Evolutionary conservation across 345 rosid genomes (phyloP).

Genomic region (Luvunga scandens): DNA sequence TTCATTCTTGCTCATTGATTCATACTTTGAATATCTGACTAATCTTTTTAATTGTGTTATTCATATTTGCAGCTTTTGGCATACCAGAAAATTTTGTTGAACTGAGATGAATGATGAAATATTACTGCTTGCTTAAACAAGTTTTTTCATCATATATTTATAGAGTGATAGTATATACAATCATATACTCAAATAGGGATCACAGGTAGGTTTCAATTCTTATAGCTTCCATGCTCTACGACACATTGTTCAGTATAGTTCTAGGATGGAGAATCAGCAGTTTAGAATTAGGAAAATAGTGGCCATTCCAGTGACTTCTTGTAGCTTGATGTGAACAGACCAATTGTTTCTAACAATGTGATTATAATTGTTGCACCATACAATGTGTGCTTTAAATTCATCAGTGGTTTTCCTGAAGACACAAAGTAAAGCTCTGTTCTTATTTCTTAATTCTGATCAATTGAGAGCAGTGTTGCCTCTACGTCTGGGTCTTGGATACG

Average conservation of each 20-base stretch:
- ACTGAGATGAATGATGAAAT: background rate
- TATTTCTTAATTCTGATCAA: background rate
- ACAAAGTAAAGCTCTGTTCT: background rate
- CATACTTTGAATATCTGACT: too few species aligned
- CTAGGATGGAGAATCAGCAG: background rate
- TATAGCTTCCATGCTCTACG: conserved; percentile 1
- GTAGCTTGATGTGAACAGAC: background rate
- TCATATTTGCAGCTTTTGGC: conserved; percentile 36
- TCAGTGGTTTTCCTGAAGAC: background rate
- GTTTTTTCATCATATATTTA: background rate
- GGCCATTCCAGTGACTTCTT: background rate
- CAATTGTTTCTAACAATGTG: background rate
- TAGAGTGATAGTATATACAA: conserved; percentile 6
- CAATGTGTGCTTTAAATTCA: background rate
- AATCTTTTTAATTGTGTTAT: too few species aligned
- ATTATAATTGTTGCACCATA: background rate
- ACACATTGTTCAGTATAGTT: background rate
- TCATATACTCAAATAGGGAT: background rate
- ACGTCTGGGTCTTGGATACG: background rate
- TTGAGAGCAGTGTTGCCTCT: background rate
- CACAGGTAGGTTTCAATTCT: conserved; percentile 10
- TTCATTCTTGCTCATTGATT: background rate
- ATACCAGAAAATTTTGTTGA: conserved; percentile 27
- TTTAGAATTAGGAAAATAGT: conserved; percentile 2
- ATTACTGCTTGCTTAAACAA: background rate